Percentiles rank a stretch among this genome's conserved stretches.
phyloP scores from a whole-genome alignment of 495 filamentous ascomycete genomes.

The Lineolata rhizophorae region DNA sequence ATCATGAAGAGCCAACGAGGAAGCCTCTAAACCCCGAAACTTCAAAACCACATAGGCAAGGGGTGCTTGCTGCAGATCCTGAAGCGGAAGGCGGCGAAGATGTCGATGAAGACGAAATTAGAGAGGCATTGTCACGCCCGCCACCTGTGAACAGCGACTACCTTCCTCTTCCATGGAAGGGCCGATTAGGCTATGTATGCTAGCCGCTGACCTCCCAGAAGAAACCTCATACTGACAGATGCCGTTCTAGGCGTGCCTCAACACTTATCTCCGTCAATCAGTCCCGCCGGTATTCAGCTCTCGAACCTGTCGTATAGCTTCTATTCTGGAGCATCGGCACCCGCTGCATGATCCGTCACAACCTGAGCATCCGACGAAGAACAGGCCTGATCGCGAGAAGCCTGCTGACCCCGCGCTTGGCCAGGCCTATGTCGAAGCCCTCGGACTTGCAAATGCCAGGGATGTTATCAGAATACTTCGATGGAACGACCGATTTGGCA shows the following conservation, averaged over 20 bases:
- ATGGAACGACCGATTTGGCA: constrained; percentile 87
- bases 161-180: constrained; percentile 83
- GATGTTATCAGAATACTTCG: constrained; percentile 69
- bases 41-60: no score
- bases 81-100: constrained; percentile 21
- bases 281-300: constrained; percentile 81
- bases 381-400: constrained; percentile 52
- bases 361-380: constrained; percentile 61
- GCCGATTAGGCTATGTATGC: constrained; percentile 71
- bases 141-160: constrained; percentile 72
- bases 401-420: constrained; percentile 39
- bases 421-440: constrained; percentile 45
- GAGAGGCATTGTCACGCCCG: constrained; percentile 29
- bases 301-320: constrained; percentile 75
- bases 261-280: constrained; percentile 74
- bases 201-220: no score
- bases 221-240: constrained; percentile 2
- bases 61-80: no score
- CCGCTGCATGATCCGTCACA: constrained; percentile 51
- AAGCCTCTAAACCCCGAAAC: no score
- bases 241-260: constrained; percentile 49
- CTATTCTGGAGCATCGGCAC: constrained; percentile 73
- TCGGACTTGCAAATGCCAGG: constrained; percentile 63
- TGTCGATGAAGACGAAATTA: constrained; percentile 18
- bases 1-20: no score